Base-by-base conservation (phyloP, 1,139 yeast species). In the Debaryomyces fabryi region DNA sequence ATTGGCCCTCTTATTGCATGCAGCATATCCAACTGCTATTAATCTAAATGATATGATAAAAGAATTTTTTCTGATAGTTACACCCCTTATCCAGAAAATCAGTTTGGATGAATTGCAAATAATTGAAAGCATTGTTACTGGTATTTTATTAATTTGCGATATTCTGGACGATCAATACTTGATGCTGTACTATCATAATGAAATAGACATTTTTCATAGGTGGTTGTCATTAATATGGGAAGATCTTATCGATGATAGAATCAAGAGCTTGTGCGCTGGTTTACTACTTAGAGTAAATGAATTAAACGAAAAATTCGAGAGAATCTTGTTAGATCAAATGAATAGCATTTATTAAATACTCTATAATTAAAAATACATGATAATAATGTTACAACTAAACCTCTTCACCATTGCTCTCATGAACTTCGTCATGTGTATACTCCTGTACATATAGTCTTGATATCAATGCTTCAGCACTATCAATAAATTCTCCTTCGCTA, bases 31-130 rank as follows among this genome's bases (percentile, higher is more conserved):
- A 0, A 64, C 81, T 0, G 69, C 80, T 0, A 56, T 66, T 0
- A 79, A 81, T 48, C 56, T 82, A 18, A 64, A 69, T 1, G 88
- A 82, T 38, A 85, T 86, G 89, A 69, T 81, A 0, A 63, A 69
- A 3, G 92, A 85, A 54, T 65, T 75, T 47, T 56, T 85, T 18
- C 64, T 70, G 1, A 60, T 85, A 3, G 58, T 75, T 1, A 58
- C 60, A 2, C 67, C 69, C 0, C 50, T 69, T 7, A 54, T 67
- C 5, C 60, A 58, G 33, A 58, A 51, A 33, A 51, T 64, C 0
- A 47, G 48, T 1, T 12, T 58, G 4, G 74, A 70, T 8, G 68
- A 74, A 47, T 38, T 70, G 8, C 77, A 65, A 49, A 57, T 63
- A 2, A 52, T 77, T 2, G 86, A 82, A 51, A 78, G 82, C 37